Percentiles rank a stretch among this genome's conserved stretches.
phyloP scores from a whole-genome alignment of 768 basidiomycete species.

The Lactarius psammicola region DNA sequence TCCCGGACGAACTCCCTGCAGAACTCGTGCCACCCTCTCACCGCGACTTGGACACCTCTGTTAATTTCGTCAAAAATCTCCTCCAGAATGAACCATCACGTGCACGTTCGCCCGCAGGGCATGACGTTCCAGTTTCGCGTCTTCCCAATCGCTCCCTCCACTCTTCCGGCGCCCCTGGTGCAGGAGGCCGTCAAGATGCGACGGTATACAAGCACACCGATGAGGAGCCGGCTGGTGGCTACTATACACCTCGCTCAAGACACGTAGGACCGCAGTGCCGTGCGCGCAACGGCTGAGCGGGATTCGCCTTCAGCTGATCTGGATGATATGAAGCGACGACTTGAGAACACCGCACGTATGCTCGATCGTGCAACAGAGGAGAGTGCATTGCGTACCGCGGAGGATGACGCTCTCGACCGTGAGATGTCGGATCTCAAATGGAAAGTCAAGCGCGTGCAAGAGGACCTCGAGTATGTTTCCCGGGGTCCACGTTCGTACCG shows the following conservation, averaged over 20 bases:
- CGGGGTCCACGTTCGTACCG: conserved; percentile 66
- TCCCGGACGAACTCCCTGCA: conserved; percentile 81
- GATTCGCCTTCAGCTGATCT: conserved; percentile 63
- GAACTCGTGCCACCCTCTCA: conserved; percentile 93
- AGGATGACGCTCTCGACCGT: conserved; percentile 88
- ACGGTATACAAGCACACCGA: conserved; percentile 86
- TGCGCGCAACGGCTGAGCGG: conserved; percentile 72
- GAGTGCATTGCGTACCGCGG: conserved; percentile 58
- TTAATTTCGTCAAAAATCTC: conserved; percentile 84
- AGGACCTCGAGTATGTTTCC: conserved; percentile 86
- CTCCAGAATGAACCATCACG: conserved; percentile 80
- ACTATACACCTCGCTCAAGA: conserved; percentile 78
- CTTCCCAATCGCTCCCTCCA: conserved; percentile 73
- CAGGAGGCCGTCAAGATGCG: conserved; percentile 75
- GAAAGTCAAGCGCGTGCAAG: conserved; percentile 80
- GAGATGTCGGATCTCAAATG: conserved; percentile 87
- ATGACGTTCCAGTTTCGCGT: conserved; percentile 56
- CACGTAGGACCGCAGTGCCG: conserved; percentile 82
- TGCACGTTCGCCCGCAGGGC: conserved; percentile 55
- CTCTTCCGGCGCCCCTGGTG: conserved; percentile 48
- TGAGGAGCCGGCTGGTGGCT: conserved; percentile 53
- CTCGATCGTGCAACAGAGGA: conserved; percentile 73
- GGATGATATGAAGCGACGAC: conserved; percentile 79
- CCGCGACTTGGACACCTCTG: conserved; percentile 83
- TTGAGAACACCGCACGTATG: conserved; percentile 75